Conservation (phyloP, 2,329 filamentous ascomycete species). For the Chaetomium sp. region DNA sequence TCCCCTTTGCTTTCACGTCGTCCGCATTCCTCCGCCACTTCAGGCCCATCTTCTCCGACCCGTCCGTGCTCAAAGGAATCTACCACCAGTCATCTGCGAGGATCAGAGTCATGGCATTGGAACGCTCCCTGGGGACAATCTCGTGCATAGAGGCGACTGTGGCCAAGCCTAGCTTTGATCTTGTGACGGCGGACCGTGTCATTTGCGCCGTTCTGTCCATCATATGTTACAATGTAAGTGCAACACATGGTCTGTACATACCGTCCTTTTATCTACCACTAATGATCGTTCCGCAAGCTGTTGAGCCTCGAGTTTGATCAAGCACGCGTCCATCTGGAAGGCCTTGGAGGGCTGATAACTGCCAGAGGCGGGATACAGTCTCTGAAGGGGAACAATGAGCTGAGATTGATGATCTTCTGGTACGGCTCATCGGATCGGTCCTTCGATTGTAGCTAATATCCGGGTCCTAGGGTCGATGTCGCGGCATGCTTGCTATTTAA, state of each 20-base stretch:
- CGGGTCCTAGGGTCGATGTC: background rate
- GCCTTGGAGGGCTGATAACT: background rate
- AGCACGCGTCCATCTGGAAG: constrained; percentile 2
- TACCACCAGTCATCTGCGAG: constrained; percentile 8
- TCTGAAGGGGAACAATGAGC: constrained; percentile 5
- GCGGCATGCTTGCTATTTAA: constrained; percentile 8
- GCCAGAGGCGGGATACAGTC: constrained; percentile 6
- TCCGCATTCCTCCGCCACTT: constrained; percentile 11
- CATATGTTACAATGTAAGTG: constrained; percentile 11
- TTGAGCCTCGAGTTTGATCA: constrained; percentile 7
- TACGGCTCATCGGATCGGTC: background rate
- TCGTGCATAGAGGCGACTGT: constrained; percentile 4
- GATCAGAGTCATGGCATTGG: constrained; percentile 4
- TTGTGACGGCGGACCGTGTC: constrained; percentile 1
- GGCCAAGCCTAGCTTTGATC: constrained; percentile 1
- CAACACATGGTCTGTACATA: background rate
- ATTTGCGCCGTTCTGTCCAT: constrained; percentile 1
- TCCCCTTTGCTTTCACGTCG: constrained; percentile 8
- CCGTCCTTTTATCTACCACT: background rate
- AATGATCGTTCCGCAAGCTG: constrained; percentile 1
- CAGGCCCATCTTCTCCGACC: constrained; percentile 5
- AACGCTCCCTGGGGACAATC: constrained; percentile 5
- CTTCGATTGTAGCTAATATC: background rate
- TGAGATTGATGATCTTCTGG: constrained; percentile 9
- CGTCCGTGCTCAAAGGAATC: constrained; percentile 1